Evolutionary conservation across 2,329 filamentous ascomycete species (phyloP).

Genomic region (Helicocarpus griseus): DNA sequence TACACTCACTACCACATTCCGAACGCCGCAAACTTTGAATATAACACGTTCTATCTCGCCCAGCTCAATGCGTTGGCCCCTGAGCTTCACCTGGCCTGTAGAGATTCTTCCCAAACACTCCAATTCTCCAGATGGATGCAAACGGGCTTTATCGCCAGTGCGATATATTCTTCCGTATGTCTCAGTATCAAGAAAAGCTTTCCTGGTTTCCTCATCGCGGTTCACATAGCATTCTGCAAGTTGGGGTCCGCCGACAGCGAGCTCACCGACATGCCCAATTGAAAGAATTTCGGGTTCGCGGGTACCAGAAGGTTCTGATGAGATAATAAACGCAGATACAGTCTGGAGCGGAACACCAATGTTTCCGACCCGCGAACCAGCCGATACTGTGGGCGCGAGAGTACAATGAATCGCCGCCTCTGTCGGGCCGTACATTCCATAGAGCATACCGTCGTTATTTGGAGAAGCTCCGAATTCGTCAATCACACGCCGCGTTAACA

Average conservation of each 20-base stretch:
- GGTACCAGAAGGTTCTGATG: conserved; percentile 31
- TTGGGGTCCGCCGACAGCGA: conserved; percentile 72
- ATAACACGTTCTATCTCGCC: conserved; percentile 74
- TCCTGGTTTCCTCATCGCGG: conserved; percentile 61
- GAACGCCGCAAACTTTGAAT: conserved; percentile 51
- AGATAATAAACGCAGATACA: conserved; percentile 65
- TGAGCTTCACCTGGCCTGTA: conserved; percentile 74
- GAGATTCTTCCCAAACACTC: conserved; percentile 74
- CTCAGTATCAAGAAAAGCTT: conserved; percentile 58
- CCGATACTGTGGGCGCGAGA: conserved; percentile 53
- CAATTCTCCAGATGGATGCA: conserved; percentile 58
- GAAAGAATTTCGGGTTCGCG: conserved; percentile 46
- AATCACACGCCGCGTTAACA: conserved; percentile 71
- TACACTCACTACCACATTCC: conserved; percentile 57
- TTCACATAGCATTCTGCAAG: conserved; percentile 76
- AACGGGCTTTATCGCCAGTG: conserved; percentile 72
- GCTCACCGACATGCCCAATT: conserved; percentile 61
- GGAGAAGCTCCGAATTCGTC: conserved; percentile 62
- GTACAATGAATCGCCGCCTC: conserved; percentile 90
- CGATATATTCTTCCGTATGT: conserved; percentile 64
- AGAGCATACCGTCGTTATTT: conserved; percentile 54
- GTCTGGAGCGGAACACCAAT: conserved; percentile 74
- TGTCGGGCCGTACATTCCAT: conserved; percentile 91
- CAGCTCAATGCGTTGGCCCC: conserved; percentile 76
- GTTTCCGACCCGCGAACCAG: conserved; percentile 49